Evolutionary conservation across 345 rosid species (phyloP).

Genomic region (Rhodamnia rubescens): DNA sequence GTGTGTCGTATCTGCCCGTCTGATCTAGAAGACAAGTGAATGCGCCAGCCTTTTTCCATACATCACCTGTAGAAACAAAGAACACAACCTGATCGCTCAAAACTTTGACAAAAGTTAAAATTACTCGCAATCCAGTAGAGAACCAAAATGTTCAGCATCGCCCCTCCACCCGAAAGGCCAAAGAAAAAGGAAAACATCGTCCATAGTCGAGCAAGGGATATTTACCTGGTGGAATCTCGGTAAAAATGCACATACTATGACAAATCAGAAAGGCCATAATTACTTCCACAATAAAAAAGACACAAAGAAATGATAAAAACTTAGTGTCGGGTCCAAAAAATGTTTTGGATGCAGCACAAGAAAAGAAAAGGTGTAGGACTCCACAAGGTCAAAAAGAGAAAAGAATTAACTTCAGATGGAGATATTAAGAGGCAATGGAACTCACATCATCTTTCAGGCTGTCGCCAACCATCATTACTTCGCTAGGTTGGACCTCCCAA

Average conservation of each 20-base stretch:
- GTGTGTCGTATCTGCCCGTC: slow-evolving; percentile 44
- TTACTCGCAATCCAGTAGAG: background rate
- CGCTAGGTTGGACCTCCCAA: slow-evolving; percentile 69
- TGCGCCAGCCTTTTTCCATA: slow-evolving; percentile 92
- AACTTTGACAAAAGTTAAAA: background rate
- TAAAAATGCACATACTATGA: background rate
- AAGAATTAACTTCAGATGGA: background rate
- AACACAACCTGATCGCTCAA: background rate
- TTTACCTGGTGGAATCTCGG: background rate
- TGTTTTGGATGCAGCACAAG: no score
- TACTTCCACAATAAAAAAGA: background rate
- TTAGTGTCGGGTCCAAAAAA: background rate
- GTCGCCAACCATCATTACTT: slow-evolving; percentile 95
- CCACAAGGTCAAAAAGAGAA: background rate
- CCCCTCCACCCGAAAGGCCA: background rate
- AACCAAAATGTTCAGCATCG: background rate
- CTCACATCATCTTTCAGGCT: slow-evolving; percentile 95
- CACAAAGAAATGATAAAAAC: background rate
- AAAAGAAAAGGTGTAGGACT: no score
- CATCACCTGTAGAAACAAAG: slow-evolving; percentile 36
- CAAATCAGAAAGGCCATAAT: background rate
- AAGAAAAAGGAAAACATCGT: background rate
- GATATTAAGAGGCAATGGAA: background rate
- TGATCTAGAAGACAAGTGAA: slow-evolving; percentile 88
- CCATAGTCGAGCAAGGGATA: background rate